Evolutionary conservation across 2,329 filamentous ascomycete genomes (phyloP).

Genomic region (Dactylellina haptotyla): DNA sequence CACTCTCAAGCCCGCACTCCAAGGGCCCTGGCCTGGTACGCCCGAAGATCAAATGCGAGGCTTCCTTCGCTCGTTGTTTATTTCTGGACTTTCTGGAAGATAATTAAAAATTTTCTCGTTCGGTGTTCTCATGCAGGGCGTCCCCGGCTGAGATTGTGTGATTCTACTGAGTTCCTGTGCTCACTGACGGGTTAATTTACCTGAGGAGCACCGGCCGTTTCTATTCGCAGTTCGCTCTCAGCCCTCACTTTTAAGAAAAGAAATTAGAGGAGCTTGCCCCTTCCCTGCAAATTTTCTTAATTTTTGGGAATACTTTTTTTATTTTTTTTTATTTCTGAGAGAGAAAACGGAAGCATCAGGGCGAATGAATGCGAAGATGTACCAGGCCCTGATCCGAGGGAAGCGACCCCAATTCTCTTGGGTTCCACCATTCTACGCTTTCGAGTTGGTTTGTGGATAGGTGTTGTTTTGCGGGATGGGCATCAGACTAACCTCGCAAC

Average conservation of each 20-base stretch:
- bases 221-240: not conserved
- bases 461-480: too few species aligned
- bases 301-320: not conserved
- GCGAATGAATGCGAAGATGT: too few species aligned
- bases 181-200: not conserved
- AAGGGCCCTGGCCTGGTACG: not conserved
- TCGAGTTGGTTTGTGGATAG: too few species aligned
- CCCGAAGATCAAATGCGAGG: not conserved
- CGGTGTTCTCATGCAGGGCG: conserved; percentile 14
- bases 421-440: too few species aligned
- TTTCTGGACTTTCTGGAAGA: conserved; percentile 12
- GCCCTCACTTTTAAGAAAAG: conserved; percentile 8
- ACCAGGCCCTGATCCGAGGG: too few species aligned
- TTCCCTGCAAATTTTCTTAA: not conserved
- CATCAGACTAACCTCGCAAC: too few species aligned
- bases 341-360: too few species aligned
- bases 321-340: too few species aligned
- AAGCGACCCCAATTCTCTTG: too few species aligned
- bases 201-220: not conserved
- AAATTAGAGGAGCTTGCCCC: not conserved
- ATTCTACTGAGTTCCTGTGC: not conserved
- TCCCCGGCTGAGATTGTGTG: conserved; percentile 9
- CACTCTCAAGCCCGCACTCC: not conserved
- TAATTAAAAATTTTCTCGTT: too few species aligned
- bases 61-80: not conserved